These are phyloP conservation scores for Coniochaeta hoffmannii DNA, from an alignment of 2,329 filamentous ascomycete species.

Conservation along the genomic window DNA sequence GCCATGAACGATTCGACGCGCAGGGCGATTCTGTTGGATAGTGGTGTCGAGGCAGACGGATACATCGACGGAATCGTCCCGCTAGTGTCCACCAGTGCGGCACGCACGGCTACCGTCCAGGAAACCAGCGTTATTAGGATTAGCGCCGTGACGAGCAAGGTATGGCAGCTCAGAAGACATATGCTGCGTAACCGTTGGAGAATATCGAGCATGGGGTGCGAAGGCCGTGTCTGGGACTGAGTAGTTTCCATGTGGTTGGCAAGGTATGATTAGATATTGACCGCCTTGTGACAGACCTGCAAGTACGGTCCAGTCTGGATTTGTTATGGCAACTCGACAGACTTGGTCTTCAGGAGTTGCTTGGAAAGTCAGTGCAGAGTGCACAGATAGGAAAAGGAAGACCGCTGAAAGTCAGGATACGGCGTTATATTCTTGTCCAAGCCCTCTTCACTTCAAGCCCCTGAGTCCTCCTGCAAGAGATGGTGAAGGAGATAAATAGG, in stretches of 20 bases:
- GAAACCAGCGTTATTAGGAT: neutral
- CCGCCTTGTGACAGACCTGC: neutral
- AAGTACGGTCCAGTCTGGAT: neutral
- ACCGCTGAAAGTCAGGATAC: neutral
- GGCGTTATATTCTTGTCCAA: neutral
- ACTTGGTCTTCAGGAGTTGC: neutral
- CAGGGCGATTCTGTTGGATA: neutral
- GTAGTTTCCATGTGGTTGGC: neutral
- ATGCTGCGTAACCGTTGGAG: neutral
- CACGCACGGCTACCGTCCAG: neutral
- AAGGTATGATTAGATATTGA: neutral
- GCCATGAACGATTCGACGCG: neutral
- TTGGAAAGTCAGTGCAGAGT: neutral
- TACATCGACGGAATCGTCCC: neutral
- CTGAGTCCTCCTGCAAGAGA: neutral
- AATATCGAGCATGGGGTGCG: neutral
- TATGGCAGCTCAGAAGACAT: neutral
- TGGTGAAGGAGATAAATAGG: neutral
- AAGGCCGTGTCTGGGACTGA: neutral
- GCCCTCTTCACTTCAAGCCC: neutral
- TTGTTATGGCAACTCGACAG: neutral
- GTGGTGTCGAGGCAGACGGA: neutral
- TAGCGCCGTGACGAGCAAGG: neutral
- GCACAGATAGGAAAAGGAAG: neutral
- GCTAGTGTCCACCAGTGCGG: neutral